phyloP scores from a whole-genome alignment of 1,284 basidiomycete species.

The Meira nashicola region DNA sequence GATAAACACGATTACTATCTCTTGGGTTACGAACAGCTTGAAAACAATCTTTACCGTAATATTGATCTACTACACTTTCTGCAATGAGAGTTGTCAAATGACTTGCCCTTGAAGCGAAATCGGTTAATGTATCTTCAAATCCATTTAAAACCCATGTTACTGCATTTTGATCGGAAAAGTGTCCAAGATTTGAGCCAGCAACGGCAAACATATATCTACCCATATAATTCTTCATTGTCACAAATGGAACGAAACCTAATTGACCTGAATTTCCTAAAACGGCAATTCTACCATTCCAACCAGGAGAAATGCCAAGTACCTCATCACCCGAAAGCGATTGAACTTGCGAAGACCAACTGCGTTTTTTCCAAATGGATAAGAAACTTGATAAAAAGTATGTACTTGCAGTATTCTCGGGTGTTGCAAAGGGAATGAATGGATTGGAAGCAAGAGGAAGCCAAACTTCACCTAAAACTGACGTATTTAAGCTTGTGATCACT shows the following conservation, averaged over 20 bases:
- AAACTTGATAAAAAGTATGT: too few species aligned
- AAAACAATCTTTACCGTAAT: conserved; percentile 14
- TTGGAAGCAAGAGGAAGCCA: conserved; percentile 20
- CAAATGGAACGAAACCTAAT: conserved; percentile 18
- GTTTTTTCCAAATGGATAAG: neutral
- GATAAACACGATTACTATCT: neutral
- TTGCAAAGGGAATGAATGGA: conserved; percentile 1
- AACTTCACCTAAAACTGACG: conserved; percentile 19
- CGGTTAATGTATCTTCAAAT: conserved; percentile 14
- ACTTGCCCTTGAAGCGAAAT: conserved; percentile 13
- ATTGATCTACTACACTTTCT: conserved; percentile 16
- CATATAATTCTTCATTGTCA: conserved; percentile 13
- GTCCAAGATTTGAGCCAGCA: conserved; percentile 18
- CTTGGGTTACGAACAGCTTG: conserved; percentile 12
- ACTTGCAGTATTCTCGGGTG: conserved; percentile 12
- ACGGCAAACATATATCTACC: conserved; percentile 19
- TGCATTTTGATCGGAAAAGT: conserved; percentile 11
- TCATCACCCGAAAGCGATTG: conserved; percentile 11
- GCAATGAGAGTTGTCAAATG: conserved; percentile 14
- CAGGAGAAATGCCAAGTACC: conserved; percentile 11
- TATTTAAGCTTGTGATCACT: conserved; percentile 14
- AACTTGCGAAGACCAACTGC: neutral
- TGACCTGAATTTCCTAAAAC: conserved; percentile 20
- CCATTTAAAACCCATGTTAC: conserved; percentile 17
- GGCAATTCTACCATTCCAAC: conserved; percentile 24